phyloP scores from a whole-genome alignment of 2,329 filamentous ascomycete species.

The Polytolypa hystricis region DNA sequence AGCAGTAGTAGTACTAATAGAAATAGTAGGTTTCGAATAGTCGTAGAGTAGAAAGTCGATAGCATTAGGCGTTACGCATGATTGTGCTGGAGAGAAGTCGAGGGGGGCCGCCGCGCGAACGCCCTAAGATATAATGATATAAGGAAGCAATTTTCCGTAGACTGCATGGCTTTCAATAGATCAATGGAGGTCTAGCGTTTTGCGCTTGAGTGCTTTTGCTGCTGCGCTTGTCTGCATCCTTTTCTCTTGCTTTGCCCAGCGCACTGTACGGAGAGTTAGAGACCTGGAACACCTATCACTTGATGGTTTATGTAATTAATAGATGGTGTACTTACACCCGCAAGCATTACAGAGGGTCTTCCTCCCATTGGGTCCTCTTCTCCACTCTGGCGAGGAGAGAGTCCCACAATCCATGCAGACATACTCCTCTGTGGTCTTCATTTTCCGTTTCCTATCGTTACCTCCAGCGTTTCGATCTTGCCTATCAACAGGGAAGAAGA shows the following conservation, averaged over 20 bases:
- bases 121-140: too few species aligned
- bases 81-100: too few species aligned
- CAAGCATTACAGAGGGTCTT: constrained; percentile 96
- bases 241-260: constrained; percentile 65
- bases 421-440: constrained; percentile 74
- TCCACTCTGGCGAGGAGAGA: constrained; percentile 88
- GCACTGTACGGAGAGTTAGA: constrained; percentile 28
- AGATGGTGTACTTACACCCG: constrained; percentile 48
- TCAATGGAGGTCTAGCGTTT: too few species aligned
- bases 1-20: too few species aligned
- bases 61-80: too few species aligned
- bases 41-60: too few species aligned
- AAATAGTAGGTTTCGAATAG: too few species aligned
- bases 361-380: constrained; percentile 82
- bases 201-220: neutral
- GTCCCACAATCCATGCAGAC: constrained; percentile 95
- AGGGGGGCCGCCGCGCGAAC: too few species aligned
- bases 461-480: constrained; percentile 41
- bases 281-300: too few species aligned
- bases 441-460: constrained; percentile 71
- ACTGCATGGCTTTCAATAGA: too few species aligned
- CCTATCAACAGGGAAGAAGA: constrained; percentile 70
- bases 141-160: too few species aligned
- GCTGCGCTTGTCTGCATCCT: constrained; percentile 38
- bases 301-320: neutral